These are phyloP conservation scores for Thermothielavioides terrestris DNA, from an alignment of 495 filamentous ascomycete species.

Conservation along the genomic window DNA sequence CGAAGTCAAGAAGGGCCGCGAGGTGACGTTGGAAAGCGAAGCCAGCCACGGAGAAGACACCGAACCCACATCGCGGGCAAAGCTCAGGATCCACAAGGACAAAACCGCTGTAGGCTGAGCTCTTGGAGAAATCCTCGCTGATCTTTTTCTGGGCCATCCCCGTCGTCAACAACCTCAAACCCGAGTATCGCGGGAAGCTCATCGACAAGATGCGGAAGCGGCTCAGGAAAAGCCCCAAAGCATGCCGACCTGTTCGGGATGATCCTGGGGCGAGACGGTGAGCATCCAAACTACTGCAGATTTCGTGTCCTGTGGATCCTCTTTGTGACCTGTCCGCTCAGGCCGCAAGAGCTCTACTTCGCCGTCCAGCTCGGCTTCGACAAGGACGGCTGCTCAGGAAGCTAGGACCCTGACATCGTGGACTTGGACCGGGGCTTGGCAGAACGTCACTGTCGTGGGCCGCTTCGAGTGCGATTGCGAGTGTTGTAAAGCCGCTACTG, in stretches of 20 bases:
- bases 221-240: conserved; percentile 19
- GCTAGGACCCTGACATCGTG: neutral
- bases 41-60: conserved; percentile 16
- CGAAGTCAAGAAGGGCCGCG: conserved; percentile 24
- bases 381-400: neutral
- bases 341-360: conserved; percentile 27
- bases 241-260: conserved; percentile 25
- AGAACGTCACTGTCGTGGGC: neutral
- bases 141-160: conserved; percentile 42
- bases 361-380: conserved; percentile 20
- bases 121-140: conserved; percentile 32
- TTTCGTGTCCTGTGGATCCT: conserved; percentile 34
- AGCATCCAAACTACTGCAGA: conserved; percentile 20
- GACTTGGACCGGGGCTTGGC: conserved; percentile 5
- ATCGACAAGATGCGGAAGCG: conserved; percentile 5
- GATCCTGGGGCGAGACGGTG: conserved; percentile 25
- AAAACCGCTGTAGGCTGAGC: conserved; percentile 15
- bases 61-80: conserved; percentile 12
- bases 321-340: conserved; percentile 25
- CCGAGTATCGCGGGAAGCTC: conserved; percentile 21
- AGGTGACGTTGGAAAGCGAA: conserved; percentile 17
- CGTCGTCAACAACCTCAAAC: conserved; percentile 36
- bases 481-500: neutral
- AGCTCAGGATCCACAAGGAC: conserved; percentile 5
- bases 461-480: neutral